phyloP scores from a whole-genome alignment of 306 rosid species.

The Vicia villosa region DNA sequence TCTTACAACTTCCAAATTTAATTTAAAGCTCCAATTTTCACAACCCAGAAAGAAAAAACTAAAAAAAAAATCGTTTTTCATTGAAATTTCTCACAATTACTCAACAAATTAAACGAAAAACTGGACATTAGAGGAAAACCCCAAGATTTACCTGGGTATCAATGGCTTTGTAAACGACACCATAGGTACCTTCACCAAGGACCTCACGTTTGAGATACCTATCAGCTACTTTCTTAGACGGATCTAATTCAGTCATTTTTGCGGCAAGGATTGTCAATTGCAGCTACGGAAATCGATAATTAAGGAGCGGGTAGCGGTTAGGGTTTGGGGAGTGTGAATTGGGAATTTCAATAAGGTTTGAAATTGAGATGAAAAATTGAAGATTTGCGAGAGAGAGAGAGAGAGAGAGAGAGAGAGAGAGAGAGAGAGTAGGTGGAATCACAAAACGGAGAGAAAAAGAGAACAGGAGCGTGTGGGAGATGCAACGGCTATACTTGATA shows the following conservation, averaged over 20 bases:
- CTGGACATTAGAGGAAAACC: neutral
- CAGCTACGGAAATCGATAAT: slow-evolving; percentile 16
- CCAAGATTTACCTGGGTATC: slow-evolving; percentile 71
- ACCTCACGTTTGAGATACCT: slow-evolving; percentile 93
- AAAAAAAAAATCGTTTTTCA: neutral
- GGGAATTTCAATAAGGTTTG: slow-evolving; percentile 8
- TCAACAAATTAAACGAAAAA: neutral
- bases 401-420: slow-evolving; percentile 15
- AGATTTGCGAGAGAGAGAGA: slow-evolving; percentile 28
- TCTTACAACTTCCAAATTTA: slow-evolving; percentile 23
- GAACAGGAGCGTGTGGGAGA: slow-evolving; percentile 4
- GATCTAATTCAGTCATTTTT: slow-evolving; percentile 63
- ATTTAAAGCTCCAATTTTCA: slow-evolving; percentile 8
- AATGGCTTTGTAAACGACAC: slow-evolving; percentile 95
- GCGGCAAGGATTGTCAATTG: neutral
- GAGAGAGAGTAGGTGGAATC: slow-evolving; percentile 5
- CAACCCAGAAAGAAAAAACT: neutral
- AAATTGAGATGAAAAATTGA: slow-evolving; percentile 17
- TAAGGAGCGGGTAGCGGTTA: slow-evolving; percentile 34
- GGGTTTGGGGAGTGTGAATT: slow-evolving; percentile 43
- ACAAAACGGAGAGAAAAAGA: slow-evolving; percentile 8
- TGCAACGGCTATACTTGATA: slow-evolving; percentile 23
- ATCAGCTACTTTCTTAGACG: slow-evolving; percentile 86
- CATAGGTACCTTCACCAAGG: slow-evolving; percentile 98
- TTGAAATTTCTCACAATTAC: slow-evolving; percentile 9